These are phyloP conservation scores for Taiwanofungus camphoratus DNA, from an alignment of 1,284 basidiomycete genomes.

Conservation along the genomic window DNA sequence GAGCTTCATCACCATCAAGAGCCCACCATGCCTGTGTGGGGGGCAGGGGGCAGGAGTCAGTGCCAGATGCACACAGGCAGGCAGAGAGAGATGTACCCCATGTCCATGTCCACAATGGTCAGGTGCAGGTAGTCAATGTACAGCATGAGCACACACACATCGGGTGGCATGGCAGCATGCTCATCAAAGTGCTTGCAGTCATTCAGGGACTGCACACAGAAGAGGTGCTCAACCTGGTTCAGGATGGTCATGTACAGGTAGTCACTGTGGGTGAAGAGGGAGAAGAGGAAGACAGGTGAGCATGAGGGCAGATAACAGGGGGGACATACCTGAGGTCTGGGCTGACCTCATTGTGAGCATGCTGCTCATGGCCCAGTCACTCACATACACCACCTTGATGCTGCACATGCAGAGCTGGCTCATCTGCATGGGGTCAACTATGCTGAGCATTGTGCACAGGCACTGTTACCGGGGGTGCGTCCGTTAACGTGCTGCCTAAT, in stretches of 20 bases:
- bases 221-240: slow-evolving; percentile 84
- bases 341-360: slow-evolving; percentile 95
- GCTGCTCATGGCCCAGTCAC: slow-evolving; percentile 89
- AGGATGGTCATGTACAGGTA: slow-evolving; percentile 95
- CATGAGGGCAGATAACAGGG: not conserved
- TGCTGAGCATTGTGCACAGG: slow-evolving; percentile 86
- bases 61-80: not conserved
- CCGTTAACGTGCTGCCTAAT: no score
- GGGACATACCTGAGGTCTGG: slow-evolving; percentile 85
- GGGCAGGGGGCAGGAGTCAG: not conserved
- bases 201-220: slow-evolving; percentile 82
- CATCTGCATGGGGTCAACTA: slow-evolving; percentile 90
- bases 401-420: slow-evolving; percentile 96
- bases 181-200: slow-evolving; percentile 87
- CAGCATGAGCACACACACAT: slow-evolving; percentile 62
- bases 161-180: slow-evolving; percentile 60
- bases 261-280: slow-evolving; percentile 47
- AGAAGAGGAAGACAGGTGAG: not conserved
- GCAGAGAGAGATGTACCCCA: slow-evolving; percentile 53
- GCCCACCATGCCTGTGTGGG: slow-evolving; percentile 71
- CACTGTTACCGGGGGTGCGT: slow-evolving; percentile 47
- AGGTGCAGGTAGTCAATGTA: slow-evolving; percentile 88
- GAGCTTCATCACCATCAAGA: slow-evolving; percentile 97
- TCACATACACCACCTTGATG: slow-evolving; percentile 94
- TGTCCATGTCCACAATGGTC: slow-evolving; percentile 93